phyloP scores from a whole-genome alignment of 2,329 filamentous ascomycete genomes.

The Fusarium marasasianum region DNA sequence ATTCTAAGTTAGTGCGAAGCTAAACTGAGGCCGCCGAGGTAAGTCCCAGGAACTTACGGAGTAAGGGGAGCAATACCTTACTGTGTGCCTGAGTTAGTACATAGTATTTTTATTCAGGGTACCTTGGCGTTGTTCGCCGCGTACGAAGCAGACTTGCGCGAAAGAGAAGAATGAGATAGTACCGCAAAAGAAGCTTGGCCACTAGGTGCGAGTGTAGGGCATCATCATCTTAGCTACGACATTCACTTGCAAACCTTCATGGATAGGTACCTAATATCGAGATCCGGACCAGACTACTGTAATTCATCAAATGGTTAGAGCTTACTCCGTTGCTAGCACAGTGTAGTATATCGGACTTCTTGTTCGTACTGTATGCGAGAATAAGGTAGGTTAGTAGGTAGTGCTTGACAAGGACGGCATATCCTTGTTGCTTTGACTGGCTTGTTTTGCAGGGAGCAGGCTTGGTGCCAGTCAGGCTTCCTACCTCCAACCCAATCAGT shows the following conservation, averaged over 20 bases:
- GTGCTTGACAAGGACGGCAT: conserved; percentile 13
- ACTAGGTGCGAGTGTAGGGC: not conserved
- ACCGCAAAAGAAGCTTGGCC: not conserved
- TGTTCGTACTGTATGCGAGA: conserved; percentile 19
- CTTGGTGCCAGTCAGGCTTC: conserved; percentile 12
- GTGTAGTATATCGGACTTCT: not conserved
- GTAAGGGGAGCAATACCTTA: not conserved
- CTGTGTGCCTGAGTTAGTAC: not conserved
- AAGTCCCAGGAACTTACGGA: not conserved
- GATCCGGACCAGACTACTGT: too few relatives aligned
- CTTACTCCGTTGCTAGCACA: not conserved
- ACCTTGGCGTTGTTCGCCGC: not conserved
- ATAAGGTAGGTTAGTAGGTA: not conserved
- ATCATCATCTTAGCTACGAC: not conserved
- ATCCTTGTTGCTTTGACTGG: conserved; percentile 28
- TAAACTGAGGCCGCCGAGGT: conserved; percentile 29
- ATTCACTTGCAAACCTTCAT: not conserved
- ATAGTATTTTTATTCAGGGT: not conserved
- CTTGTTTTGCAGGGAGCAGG: conserved; percentile 7
- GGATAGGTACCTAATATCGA: not conserved
- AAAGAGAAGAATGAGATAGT: not conserved
- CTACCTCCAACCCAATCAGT: conserved; percentile 24
- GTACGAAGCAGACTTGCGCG: not conserved
- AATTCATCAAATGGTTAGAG: not conserved
- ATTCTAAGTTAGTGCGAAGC: conserved; percentile 9